Base-by-base conservation (phyloP, 176 grass and related monocot genomes). In the Secale cereale region DNA sequence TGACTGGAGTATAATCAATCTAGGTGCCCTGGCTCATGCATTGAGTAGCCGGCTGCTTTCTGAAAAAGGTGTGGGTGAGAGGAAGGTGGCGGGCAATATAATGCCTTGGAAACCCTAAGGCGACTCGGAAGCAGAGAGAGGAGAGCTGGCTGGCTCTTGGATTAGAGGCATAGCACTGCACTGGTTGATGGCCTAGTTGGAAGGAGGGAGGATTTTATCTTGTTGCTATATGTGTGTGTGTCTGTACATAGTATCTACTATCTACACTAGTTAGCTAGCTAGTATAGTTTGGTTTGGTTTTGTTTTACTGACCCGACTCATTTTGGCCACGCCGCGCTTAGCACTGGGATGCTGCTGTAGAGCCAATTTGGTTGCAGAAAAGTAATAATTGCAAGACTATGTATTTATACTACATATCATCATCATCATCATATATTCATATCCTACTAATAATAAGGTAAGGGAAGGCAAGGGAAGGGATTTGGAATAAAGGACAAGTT, bases 1-100 rank as follows among this genome's bases (percentile, higher is more conserved):
- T n/a, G n/a, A n/a, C n/a, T n/a, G n/a, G 74, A 82, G 57, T 69
- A 85, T 80, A 85, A 48, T 77, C 65, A 56, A 57, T 77, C 71
- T 27, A 46, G 37, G 82, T 70, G 37, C 57, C 87, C 50, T 4
- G 43, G 61, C 54, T 35, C 39, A 35, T 85, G 80, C 41, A 25
- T 31, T 29, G 22, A 10, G 28, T 54, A 59, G 45, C 52, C 35
- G 33, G 19, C 32, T 64, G 27, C 54, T 19, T 50, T 15, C 15
- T 50, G 45, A 11, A 71, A 17, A 26, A 72, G 72, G 59, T 35
- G 19, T 57, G 77, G 11, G 3, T 10, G 16, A 37, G 41, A 48
- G 66, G 19, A 23, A 57, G 54, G 2, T 22, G 33, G 9, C 14
- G 45, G 6, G 36, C 62, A 20, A 12, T 10, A n/a, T 15, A 25